phyloP scores from a whole-genome alignment of 1,284 basidiomycete species.

The Golubevia pallescens region DNA sequence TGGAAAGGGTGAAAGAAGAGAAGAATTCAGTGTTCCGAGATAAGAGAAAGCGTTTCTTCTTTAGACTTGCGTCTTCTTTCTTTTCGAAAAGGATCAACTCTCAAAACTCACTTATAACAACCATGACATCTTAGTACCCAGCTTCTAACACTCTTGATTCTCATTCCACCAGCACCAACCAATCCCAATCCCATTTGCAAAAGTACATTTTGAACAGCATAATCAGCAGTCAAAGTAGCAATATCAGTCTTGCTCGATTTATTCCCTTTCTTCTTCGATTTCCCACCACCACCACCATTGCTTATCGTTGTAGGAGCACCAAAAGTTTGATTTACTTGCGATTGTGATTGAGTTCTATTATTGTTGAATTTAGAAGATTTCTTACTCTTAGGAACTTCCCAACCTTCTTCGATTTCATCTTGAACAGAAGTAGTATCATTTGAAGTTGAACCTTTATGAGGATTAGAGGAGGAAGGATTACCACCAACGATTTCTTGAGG shows the following conservation, averaged over 20 bases:
- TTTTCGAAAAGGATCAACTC: slow-evolving; percentile 4
- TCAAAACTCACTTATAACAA: slow-evolving; percentile 91
- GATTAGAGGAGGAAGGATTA: slow-evolving; percentile 64
- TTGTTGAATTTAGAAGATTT: neutral
- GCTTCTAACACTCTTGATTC: slow-evolving; percentile 87
- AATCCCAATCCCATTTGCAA: slow-evolving; percentile 92
- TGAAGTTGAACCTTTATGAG: neutral
- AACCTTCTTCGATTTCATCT: neutral
- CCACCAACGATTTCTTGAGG: neutral
- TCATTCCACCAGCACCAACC: slow-evolving; percentile 88
- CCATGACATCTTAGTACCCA: slow-evolving; percentile 98
- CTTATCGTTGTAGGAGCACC: slow-evolving; percentile 7
- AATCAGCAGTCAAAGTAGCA: slow-evolving; percentile 84
- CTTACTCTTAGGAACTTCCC: neutral
- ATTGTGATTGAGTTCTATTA: neutral
- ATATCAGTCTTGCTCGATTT: slow-evolving; percentile 40
- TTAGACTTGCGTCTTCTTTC: no score
- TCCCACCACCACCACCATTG: slow-evolving; percentile 16
- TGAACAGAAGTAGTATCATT: no score
- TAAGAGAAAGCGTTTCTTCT: neutral
- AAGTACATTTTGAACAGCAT: slow-evolving; percentile 97
- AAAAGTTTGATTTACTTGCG: neutral
- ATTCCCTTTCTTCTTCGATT: slow-evolving; percentile 68
- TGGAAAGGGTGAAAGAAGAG: slow-evolving; percentile 59
- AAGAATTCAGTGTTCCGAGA: no score